These are phyloP conservation scores for Fusarium humuli DNA, from an alignment of 2,329 filamentous ascomycete species.

Conservation along the genomic window DNA sequence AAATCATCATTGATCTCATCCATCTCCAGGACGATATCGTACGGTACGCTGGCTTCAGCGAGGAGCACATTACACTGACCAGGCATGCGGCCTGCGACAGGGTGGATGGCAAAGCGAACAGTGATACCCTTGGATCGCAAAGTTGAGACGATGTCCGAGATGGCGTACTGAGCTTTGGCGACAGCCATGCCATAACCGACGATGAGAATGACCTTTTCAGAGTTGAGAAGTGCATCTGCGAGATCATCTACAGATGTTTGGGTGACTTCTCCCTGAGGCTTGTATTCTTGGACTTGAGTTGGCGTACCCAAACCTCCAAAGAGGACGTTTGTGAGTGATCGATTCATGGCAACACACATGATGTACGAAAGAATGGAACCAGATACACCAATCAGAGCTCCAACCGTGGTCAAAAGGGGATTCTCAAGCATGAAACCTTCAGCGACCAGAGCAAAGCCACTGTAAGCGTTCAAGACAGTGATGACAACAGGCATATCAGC, in stretches of 20 bases:
- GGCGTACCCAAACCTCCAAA: slow-evolving; percentile 83
- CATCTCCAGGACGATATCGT: slow-evolving; percentile 94
- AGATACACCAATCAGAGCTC: slow-evolving; percentile 87
- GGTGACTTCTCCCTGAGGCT: slow-evolving; percentile 83
- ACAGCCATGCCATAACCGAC: slow-evolving; percentile 96
- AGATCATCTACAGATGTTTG: slow-evolving; percentile 85
- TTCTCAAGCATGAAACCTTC: slow-evolving; percentile 95
- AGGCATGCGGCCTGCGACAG: slow-evolving; percentile 91
- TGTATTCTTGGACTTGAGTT: slow-evolving; percentile 69
- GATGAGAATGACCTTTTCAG: slow-evolving; percentile 88
- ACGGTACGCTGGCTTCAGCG: slow-evolving; percentile 87
- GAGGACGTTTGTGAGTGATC: slow-evolving; percentile 87
- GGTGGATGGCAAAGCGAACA: slow-evolving; percentile 90
- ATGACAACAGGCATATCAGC: slow-evolving; percentile 95
- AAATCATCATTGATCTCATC: slow-evolving; percentile 97
- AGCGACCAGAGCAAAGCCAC: slow-evolving; percentile 88
- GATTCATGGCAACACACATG: slow-evolving; percentile 91
- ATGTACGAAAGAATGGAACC: slow-evolving; percentile 91
- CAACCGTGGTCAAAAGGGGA: slow-evolving; percentile 84
- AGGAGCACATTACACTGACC: slow-evolving; percentile 93
- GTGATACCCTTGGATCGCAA: slow-evolving; percentile 81
- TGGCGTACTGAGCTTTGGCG: slow-evolving; percentile 91
- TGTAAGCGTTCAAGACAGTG: slow-evolving; percentile 90
- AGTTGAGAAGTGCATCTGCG: slow-evolving; percentile 77
- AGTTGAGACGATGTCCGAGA: slow-evolving; percentile 81